Conservation (phyloP, 2,329 filamentous ascomycete species). For the Cladophialophora chaetospira region DNA sequence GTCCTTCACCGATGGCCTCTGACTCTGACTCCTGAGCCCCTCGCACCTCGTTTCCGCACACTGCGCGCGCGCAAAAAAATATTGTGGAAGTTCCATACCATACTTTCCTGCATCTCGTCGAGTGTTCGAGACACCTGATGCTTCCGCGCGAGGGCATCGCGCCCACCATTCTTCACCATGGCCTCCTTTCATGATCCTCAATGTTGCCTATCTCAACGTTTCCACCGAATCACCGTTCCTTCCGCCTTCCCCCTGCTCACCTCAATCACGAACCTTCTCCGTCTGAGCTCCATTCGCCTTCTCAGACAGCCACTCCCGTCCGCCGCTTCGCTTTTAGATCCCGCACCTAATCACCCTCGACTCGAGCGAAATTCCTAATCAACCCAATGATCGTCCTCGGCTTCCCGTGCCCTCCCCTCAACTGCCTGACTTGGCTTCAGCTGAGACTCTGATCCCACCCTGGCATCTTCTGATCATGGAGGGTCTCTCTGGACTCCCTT, state of each 20-base stretch:
- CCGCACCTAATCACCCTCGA: conserved; percentile 31
- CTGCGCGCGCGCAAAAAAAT: conserved; percentile 7
- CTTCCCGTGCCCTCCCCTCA: conserved; percentile 25
- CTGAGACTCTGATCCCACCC: conserved; percentile 27
- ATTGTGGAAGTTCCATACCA: conserved; percentile 8
- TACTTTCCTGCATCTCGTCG: conserved; percentile 4
- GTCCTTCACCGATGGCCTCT: background rate
- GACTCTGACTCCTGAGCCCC: conserved; percentile 3
- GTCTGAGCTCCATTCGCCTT: conserved; percentile 24
- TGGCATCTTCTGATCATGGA: conserved; percentile 22
- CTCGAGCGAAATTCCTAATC: conserved; percentile 24
- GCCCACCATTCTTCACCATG: background rate
- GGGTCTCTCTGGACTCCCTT: conserved; percentile 27
- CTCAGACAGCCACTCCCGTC: conserved; percentile 30
- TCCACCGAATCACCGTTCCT: conserved; percentile 12
- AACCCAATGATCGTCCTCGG: conserved; percentile 24
- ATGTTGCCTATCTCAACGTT: conserved; percentile 4
- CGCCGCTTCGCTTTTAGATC: conserved; percentile 34
- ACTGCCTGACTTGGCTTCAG: conserved; percentile 22
- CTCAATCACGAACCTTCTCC: conserved; percentile 24
- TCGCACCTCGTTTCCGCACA: conserved; percentile 11
- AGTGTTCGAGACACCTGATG: background rate
- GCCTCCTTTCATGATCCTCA: background rate
- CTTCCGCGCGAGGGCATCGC: background rate
- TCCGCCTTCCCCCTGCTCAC: conserved; percentile 24